Evolutionary conservation across 2,329 filamentous ascomycete species (phyloP), one percentile per base, ranked within the genome.

Genomic region (Colletotrichum limetticola): DNA sequence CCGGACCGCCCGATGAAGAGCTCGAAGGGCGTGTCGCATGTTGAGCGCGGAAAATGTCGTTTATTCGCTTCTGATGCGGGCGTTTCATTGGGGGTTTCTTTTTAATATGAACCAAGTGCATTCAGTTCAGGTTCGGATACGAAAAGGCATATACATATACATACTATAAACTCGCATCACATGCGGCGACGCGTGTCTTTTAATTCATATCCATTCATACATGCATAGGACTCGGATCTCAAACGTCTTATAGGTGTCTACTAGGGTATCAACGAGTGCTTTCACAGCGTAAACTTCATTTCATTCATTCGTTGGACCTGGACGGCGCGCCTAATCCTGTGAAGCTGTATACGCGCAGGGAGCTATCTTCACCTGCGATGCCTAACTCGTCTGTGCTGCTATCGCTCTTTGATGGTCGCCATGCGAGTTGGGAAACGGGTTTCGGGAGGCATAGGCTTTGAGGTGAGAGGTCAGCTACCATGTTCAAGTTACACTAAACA

Each of bases 351-450:
- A 92, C 81, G 76, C 91, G 85, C 61, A 92, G 79, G 55, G 90
- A 91, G 74, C 86, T 86, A 79, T 92, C 91, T 76, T 92, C 90
- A 63, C 91, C 87, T 26, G 89, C 89, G 71, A 90, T 80, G 5
- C 88, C 89, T 30, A 91, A 78, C 14, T 80, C 78, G 32, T 79
- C 74, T n/a, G 73, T 72, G 3, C 63, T 58, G 1, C 67, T 57
- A 62, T 68, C 42, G 56, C 72, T 68, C 16, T 65, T 74, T 16
- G 76, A 74, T 5, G 92, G 93, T 74, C 91, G 87, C 93, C 93
- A 95, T 8, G 91, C 86, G 46, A 95, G 83, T 79, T 93, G 91
- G 28, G 90, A 87, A 26, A 94, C 87, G 2, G 91, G 83, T 78
- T 89, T 93, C 28, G 92, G 91, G 1, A 93, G 87, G 56, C 86